Evolutionary conservation across 2,329 filamentous ascomycete species (phyloP).

Genomic region (Pseudogymnoascus destructans): DNA sequence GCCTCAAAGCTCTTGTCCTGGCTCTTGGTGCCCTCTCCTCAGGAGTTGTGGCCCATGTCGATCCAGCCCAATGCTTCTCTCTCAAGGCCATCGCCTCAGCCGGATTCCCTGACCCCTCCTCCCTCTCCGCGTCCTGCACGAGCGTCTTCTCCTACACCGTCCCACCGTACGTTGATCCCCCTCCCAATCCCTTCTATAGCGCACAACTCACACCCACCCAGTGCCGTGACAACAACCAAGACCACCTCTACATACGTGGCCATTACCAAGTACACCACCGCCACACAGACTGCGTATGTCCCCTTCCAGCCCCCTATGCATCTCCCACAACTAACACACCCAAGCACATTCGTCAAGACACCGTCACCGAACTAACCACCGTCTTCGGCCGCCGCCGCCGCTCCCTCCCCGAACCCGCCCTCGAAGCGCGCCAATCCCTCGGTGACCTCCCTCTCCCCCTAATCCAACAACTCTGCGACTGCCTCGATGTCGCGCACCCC

Average conservation of each 20-base stretch:
- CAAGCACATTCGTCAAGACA: neutral
- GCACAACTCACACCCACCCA: neutral
- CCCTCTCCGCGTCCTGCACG: conserved; percentile 2
- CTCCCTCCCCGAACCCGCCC: neutral
- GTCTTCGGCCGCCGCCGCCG: neutral
- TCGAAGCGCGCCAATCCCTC: neutral
- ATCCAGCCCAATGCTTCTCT: neutral
- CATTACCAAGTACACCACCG: neutral
- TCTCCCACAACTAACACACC: neutral
- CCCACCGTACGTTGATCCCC: neutral
- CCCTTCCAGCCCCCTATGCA: neutral
- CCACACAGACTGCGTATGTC: neutral
- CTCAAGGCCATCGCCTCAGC: neutral
- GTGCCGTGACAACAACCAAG: conserved; percentile 1
- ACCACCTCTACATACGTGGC: neutral
- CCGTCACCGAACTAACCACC: neutral
- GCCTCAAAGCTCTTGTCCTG: neutral
- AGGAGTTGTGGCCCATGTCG: neutral
- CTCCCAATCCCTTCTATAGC: neutral
- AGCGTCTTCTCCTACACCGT: conserved; percentile 3
- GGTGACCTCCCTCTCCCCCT: neutral
- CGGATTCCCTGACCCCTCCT: neutral
- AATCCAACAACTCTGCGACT: neutral
- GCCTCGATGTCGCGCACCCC: neutral
- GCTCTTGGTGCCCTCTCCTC: neutral